Percentiles rank a stretch among this genome's conserved stretches.
These are phyloP conservation scores for Fistulina hepatica DNA, from an alignment of 1,284 basidiomycete genomes.

Conservation along the genomic window DNA sequence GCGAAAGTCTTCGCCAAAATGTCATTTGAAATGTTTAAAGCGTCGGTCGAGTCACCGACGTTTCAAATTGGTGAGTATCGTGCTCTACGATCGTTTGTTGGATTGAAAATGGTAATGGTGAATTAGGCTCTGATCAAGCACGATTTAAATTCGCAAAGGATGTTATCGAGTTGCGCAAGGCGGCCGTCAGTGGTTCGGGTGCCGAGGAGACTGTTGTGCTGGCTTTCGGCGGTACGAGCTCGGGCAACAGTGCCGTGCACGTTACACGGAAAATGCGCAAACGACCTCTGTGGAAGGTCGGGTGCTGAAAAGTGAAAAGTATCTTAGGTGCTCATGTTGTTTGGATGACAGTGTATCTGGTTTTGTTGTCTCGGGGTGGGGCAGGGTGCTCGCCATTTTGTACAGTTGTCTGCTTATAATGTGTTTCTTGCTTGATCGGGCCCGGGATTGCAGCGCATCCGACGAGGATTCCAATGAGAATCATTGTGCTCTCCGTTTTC, in stretches of 20 bases:
- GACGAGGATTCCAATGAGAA: no score
- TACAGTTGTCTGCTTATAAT: neutral
- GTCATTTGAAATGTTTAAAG: constrained; percentile 75
- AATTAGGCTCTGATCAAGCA: constrained; percentile 64
- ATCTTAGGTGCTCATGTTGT: no score
- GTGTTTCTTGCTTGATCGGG: no score
- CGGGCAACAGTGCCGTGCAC: constrained; percentile 68
- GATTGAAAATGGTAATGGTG: constrained; percentile 12
- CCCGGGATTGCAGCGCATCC: no score
- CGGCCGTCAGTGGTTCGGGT: no score
- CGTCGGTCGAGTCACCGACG: constrained; percentile 60
- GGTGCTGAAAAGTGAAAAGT: constrained; percentile 34
- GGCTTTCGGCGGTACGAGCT: constrained; percentile 63
- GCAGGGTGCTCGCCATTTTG: no score
- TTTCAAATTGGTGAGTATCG: constrained; percentile 61
- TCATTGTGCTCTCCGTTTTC: no score
- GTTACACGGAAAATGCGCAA: constrained; percentile 78
- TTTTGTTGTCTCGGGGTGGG: no score
- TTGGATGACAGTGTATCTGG: no score
- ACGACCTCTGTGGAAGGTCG: constrained; percentile 79
- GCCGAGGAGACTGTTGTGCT: constrained; percentile 79
- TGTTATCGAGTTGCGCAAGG: constrained; percentile 72
- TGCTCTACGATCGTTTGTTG: constrained; percentile 10
- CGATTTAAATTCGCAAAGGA: constrained; percentile 87
- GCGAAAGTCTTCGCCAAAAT: constrained; percentile 64